Conservation (phyloP, 441 rosid species). For the Erodium trifolium region DNA sequence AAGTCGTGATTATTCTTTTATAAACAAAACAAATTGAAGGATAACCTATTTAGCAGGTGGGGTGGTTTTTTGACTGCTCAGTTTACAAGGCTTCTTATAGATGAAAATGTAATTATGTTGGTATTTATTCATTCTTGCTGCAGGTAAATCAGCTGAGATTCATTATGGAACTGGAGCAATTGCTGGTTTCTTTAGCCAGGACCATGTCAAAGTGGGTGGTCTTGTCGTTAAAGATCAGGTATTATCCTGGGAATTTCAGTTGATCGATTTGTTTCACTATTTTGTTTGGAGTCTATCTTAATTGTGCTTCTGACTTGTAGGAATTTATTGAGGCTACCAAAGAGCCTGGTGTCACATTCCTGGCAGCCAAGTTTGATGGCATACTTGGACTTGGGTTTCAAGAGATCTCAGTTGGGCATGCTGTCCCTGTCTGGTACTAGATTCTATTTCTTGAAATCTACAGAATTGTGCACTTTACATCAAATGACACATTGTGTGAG, state of each 20-base stretch:
- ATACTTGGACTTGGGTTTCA: constrained; percentile 75
- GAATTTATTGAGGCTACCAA: constrained; percentile 64
- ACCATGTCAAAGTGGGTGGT: constrained; percentile 58
- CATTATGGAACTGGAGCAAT: constrained; percentile 66
- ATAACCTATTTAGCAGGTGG: background rate
- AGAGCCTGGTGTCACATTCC: constrained; percentile 50
- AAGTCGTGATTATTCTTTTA: background rate
- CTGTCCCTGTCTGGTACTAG: constrained; percentile 53
- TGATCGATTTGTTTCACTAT: background rate
- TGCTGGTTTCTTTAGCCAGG: constrained; percentile 73
- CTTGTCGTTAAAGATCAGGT: constrained; percentile 64
- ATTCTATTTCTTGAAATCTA: background rate
- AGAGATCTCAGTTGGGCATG: constrained; percentile 65
- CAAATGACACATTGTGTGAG: background rate
- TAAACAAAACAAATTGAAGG: background rate
- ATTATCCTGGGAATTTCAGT: constrained; percentile 7
- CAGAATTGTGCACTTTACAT: background rate
- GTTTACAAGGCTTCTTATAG: background rate
- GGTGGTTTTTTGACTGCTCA: background rate
- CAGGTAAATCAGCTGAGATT: constrained; percentile 53
- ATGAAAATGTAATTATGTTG: background rate
- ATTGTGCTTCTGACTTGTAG: constrained; percentile 21
- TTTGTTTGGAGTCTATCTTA: background rate
- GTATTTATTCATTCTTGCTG: background rate
- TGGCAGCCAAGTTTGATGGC: constrained; percentile 66